Conservation (phyloP, 208 protist species). For the Blechomonas ayalai region DNA sequence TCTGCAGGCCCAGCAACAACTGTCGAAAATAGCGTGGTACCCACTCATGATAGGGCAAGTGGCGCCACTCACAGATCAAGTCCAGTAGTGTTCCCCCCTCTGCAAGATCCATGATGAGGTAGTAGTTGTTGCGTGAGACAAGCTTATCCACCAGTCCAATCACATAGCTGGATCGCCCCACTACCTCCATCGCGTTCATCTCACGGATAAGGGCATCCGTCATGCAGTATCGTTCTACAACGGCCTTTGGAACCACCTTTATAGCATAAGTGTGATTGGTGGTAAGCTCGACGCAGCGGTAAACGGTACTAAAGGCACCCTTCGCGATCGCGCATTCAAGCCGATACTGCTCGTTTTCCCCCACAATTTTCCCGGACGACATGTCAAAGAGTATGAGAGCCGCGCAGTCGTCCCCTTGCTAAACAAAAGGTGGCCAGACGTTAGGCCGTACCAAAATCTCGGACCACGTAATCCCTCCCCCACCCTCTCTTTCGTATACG, state of each 20-base stretch:
- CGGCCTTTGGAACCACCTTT: slow-evolving; percentile 55
- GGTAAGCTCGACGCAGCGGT: slow-evolving; percentile 41
- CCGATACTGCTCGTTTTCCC: slow-evolving; percentile 41
- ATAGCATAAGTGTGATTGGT: slow-evolving; percentile 41
- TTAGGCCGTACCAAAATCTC: too few relatives aligned
- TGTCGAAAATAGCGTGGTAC: slow-evolving; percentile 46
- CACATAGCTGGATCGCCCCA: slow-evolving; percentile 34
- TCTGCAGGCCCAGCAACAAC: slow-evolving; percentile 48
- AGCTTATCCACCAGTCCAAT: slow-evolving; percentile 64
- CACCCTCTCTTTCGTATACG: too few relatives aligned
- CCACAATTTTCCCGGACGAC: slow-evolving; percentile 46
- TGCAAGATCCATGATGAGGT: slow-evolving; percentile 71
- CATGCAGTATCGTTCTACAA: slow-evolving; percentile 44
- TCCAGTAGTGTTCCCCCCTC: slow-evolving; percentile 77
- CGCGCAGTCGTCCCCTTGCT: too few relatives aligned
- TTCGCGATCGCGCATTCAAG: slow-evolving; percentile 47
- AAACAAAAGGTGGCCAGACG: too few relatives aligned
- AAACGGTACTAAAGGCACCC: slow-evolving; percentile 81
- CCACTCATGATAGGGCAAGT: slow-evolving; percentile 5
- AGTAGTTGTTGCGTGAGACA: slow-evolving; percentile 69
- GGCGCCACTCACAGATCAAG: slow-evolving; percentile 5
- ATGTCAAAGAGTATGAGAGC: slow-evolving; percentile 13
- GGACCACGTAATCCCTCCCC: too few relatives aligned
- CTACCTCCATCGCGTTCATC: slow-evolving; percentile 58
- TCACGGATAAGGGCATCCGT: slow-evolving; percentile 47